Evolutionary conservation across 169 alveolate genomes (phyloP).

Genomic region (Theileria luwenshuni): DNA sequence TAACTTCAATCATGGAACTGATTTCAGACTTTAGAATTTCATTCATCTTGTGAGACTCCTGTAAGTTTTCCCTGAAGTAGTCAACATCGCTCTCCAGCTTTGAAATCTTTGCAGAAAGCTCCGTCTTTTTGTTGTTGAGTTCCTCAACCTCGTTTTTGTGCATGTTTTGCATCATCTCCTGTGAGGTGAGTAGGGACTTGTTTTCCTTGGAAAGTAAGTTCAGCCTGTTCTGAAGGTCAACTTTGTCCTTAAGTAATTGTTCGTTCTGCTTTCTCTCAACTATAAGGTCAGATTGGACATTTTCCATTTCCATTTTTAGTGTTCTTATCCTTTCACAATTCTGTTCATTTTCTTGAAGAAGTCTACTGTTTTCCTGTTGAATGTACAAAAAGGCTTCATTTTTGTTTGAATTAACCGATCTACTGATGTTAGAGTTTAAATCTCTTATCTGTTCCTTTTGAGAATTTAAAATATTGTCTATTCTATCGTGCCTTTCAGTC

Average conservation of each 20-base stretch:
- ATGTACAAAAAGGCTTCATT: background rate
- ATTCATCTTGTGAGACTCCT: constrained; percentile 53
- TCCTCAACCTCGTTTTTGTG: constrained; percentile 55
- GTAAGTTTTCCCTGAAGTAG: constrained; percentile 55
- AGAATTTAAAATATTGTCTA: background rate
- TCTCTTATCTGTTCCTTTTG: constrained; percentile 15
- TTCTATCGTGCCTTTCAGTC: constrained; percentile 3
- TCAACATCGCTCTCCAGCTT: constrained; percentile 48
- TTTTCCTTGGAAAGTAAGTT: constrained; percentile 28
- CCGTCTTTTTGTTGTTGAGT: constrained; percentile 43
- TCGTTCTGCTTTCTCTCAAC: constrained; percentile 64
- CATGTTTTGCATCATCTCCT: constrained; percentile 44
- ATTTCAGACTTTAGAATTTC: constrained; percentile 51
- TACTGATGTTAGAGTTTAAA: background rate
- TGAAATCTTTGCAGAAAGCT: constrained; percentile 31
- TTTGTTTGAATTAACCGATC: background rate
- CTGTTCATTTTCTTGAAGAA: background rate
- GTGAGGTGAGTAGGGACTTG: constrained; percentile 30
- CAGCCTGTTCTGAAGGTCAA: constrained; percentile 45
- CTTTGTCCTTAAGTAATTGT: constrained; percentile 48
- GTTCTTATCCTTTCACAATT: constrained; percentile 13
- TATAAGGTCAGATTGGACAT: constrained; percentile 17
- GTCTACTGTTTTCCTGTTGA: constrained; percentile 9
- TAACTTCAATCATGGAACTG: constrained; percentile 24
- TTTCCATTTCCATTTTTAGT: constrained; percentile 26